Percentiles rank a stretch among this genome's conserved stretches.
These are phyloP conservation scores for Anacardium occidentale DNA, from an alignment of 345 rosid species.

Conservation along the genomic window DNA sequence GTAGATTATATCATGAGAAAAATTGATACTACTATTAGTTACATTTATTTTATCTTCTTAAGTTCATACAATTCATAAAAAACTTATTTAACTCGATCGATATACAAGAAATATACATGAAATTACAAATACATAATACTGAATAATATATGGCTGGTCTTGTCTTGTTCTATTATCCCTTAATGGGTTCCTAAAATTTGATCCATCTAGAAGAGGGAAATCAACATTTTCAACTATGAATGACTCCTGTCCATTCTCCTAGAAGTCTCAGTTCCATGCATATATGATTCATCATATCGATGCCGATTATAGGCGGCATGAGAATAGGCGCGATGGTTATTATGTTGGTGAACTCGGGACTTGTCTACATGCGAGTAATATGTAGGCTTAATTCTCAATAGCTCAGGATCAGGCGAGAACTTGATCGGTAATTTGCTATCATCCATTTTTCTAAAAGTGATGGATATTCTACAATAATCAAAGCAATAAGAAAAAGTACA, in stretches of 20 bases:
- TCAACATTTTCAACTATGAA: not conserved
- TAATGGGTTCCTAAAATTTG: not conserved
- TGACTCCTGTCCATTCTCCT: not conserved
- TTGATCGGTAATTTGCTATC: conserved; percentile 32
- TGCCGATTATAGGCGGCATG: not conserved
- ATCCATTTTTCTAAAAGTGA: conserved; percentile 46
- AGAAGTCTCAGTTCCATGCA: not conserved
- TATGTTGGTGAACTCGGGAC: conserved; percentile 2
- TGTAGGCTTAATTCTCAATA: conserved; percentile 28
- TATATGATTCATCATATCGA: not conserved
- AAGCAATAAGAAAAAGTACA: not conserved
- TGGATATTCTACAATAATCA: conserved; percentile 30
- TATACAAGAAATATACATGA: too few relatives aligned
- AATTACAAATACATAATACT: too few relatives aligned
- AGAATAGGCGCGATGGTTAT: not conserved
- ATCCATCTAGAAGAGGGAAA: conserved; percentile 29
- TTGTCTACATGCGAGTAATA: conserved; percentile 1
- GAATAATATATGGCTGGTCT: not conserved
- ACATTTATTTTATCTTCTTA: too few relatives aligned
- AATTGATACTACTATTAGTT: too few relatives aligned
- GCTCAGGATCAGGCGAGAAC: conserved; percentile 35
- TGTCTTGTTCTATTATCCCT: not conserved
- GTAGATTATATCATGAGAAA: too few relatives aligned
- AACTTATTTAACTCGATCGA: too few relatives aligned
- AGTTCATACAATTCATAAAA: too few relatives aligned